These are phyloP conservation scores for Neurospora crassa DNA, from an alignment of 2,329 filamentous ascomycete genomes.

Conservation along the genomic window DNA sequence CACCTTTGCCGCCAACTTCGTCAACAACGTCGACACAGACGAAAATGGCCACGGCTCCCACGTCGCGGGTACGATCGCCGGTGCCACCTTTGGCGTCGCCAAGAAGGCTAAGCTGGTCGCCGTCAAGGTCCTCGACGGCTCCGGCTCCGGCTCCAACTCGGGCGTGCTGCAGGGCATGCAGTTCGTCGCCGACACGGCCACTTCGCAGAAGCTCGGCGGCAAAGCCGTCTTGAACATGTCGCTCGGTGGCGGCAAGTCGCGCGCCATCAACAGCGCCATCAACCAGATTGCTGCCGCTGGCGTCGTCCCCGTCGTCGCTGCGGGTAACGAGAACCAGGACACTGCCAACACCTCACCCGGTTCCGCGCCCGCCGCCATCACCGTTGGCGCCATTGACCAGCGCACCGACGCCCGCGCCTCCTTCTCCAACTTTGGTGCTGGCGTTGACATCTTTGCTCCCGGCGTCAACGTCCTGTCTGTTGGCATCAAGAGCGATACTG, in stretches of 20 bases:
- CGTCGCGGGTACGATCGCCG: slow-evolving; percentile 52
- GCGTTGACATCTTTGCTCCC: slow-evolving; percentile 46
- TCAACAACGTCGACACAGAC: slow-evolving; percentile 39
- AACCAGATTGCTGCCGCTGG: slow-evolving; percentile 38
- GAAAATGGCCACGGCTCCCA: slow-evolving; percentile 56
- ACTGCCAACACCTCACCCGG: slow-evolving; percentile 42
- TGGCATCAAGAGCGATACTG: slow-evolving; percentile 39
- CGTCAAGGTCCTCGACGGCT: slow-evolving; percentile 51
- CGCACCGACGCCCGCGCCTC: slow-evolving; percentile 35
- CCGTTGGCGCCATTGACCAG: slow-evolving; percentile 49
- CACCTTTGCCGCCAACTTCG: slow-evolving; percentile 41
- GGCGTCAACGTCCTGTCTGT: slow-evolving; percentile 45
- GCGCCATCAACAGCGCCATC: slow-evolving; percentile 46
- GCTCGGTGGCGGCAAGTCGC: slow-evolving; percentile 40
- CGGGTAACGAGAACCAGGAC: slow-evolving; percentile 48
- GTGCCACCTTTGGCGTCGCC: slow-evolving; percentile 51
- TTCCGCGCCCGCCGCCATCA: slow-evolving; percentile 46
- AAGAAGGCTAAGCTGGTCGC: slow-evolving; percentile 45
- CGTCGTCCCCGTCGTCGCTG: slow-evolving; percentile 49
- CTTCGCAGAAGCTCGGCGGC: slow-evolving; percentile 30
- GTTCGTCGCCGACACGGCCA: slow-evolving; percentile 39
- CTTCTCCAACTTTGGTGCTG: slow-evolving; percentile 50
- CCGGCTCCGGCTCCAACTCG: slow-evolving; percentile 38
- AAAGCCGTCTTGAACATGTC: slow-evolving; percentile 57
- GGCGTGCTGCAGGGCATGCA: slow-evolving; percentile 51